phyloP scores from a whole-genome alignment of 176 grass and related monocot genomes.

The Juncus effusus region DNA sequence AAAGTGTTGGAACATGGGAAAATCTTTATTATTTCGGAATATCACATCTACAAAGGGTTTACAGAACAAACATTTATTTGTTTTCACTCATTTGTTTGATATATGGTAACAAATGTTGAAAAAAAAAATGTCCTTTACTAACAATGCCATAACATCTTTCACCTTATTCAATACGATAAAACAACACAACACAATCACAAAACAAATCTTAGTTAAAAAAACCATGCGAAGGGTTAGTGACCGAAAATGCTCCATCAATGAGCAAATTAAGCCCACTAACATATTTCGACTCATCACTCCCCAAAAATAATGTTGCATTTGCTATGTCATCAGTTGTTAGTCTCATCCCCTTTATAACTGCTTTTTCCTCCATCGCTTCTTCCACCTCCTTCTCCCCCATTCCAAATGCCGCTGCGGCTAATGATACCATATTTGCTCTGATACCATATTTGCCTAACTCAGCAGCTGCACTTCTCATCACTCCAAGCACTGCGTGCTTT shows the following conservation, averaged over 20 bases:
- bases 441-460: constrained; percentile 33
- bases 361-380: neutral
- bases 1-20: no score
- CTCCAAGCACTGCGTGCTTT: constrained; percentile 35
- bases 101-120: no score
- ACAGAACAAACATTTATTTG: no score
- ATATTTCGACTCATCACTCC: constrained; percentile 22
- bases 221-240: neutral
- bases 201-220: constrained; percentile 10
- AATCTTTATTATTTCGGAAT: no score
- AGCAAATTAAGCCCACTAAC: constrained; percentile 33
- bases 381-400: constrained; percentile 20
- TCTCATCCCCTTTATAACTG: constrained; percentile 17
- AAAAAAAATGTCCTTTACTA: no score
- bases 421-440: constrained; percentile 33
- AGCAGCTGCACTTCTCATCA: constrained; percentile 31
- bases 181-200: no score
- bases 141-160: no score
- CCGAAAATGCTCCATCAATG: constrained; percentile 22
- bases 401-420: neutral
- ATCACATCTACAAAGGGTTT: no score
- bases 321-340: constrained; percentile 17
- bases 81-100: no score
- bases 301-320: constrained; percentile 12
- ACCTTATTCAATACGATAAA: no score